A percentile compares a stretch with the other conserved stretches of the same genome.
phyloP scores from a whole-genome alignment of 2,329 filamentous ascomycete genomes.

The Cercospora canescens region DNA sequence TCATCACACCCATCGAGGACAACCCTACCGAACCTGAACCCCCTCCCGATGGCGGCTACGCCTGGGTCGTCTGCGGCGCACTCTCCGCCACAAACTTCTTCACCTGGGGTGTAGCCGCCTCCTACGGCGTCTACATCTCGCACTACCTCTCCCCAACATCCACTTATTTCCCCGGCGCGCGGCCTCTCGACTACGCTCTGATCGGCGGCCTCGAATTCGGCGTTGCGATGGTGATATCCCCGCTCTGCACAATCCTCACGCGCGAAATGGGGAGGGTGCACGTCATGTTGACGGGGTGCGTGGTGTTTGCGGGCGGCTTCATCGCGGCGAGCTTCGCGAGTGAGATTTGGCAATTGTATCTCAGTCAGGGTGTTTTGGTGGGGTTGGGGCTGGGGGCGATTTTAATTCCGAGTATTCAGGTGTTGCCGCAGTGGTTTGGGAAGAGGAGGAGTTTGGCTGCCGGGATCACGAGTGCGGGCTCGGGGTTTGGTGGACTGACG shows the following conservation, averaged over 20 bases:
- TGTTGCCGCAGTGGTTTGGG: slow-evolving; percentile 47
- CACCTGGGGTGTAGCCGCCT: slow-evolving; percentile 36
- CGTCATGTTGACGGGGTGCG: slow-evolving; percentile 36
- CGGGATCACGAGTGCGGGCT: slow-evolving; percentile 42
- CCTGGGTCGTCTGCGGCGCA: slow-evolving; percentile 36
- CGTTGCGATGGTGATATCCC: slow-evolving; percentile 38
- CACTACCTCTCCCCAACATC: slow-evolving; percentile 39
- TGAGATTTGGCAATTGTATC: slow-evolving; percentile 42
- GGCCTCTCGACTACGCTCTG: slow-evolving; percentile 42
- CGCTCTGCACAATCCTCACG: slow-evolving; percentile 35
- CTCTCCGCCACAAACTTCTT: slow-evolving; percentile 34
- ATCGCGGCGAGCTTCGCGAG: slow-evolving; percentile 41
- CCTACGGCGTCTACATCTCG: slow-evolving; percentile 47
- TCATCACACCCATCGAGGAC: neutral
- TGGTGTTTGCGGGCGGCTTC: slow-evolving; percentile 38
- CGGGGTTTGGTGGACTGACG: slow-evolving; percentile 43
- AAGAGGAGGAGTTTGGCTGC: slow-evolving; percentile 42
- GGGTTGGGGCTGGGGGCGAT: slow-evolving; percentile 44
- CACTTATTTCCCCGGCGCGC: slow-evolving; percentile 37
- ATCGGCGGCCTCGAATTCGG: slow-evolving; percentile 44
- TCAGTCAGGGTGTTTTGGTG: slow-evolving; percentile 44
- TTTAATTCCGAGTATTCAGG: slow-evolving; percentile 41
- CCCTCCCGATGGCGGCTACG: slow-evolving; percentile 40
- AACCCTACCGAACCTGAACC: neutral
- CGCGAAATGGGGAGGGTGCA: slow-evolving; percentile 30